A percentile compares a stretch with the other conserved stretches of the same genome.
These are phyloP conservation scores for Lycium ferocissimum DNA, from an alignment of 257 asterid species.

Conservation along the genomic window DNA sequence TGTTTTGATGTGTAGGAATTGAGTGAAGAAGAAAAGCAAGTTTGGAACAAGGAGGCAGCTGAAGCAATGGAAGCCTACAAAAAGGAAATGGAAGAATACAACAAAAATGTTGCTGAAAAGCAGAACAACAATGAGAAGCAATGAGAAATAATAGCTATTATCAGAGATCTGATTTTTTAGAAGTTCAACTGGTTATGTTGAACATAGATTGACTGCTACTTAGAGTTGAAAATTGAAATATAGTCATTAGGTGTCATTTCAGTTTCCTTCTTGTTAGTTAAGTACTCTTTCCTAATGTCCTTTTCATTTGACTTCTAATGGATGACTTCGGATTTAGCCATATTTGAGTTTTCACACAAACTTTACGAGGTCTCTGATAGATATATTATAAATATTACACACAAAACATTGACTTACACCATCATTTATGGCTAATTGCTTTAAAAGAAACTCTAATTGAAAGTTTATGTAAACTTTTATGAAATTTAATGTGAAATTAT, in stretches of 20 bases:
- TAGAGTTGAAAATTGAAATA: constrained; percentile 11
- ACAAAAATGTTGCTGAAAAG: constrained; percentile 58
- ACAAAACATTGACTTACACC: not conserved
- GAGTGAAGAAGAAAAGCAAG: constrained; percentile 70
- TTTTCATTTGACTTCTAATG: not conserved
- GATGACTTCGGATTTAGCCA: not conserved
- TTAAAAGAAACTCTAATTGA: no score
- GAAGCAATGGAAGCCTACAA: constrained; percentile 77
- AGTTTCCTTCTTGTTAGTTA: not conserved
- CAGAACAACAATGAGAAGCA: constrained; percentile 31
- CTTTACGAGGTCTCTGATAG: not conserved
- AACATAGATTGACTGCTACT: constrained; percentile 38
- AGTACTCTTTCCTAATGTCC: not conserved
- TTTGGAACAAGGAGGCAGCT: constrained; percentile 76
- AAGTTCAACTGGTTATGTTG: constrained; percentile 71
- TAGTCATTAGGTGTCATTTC: not conserved
- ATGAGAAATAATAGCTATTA: not conserved
- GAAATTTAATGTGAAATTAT: no score
- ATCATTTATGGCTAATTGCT: no score
- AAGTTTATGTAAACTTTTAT: no score
- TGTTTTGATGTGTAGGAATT: constrained; percentile 53
- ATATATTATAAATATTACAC: not conserved
- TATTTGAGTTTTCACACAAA: not conserved
- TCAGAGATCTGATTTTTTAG: not conserved
- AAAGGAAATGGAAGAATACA: constrained; percentile 79